These are phyloP conservation scores for Neurospora intermedia DNA, from an alignment of 495 filamentous ascomycete species.

Conservation along the genomic window DNA sequence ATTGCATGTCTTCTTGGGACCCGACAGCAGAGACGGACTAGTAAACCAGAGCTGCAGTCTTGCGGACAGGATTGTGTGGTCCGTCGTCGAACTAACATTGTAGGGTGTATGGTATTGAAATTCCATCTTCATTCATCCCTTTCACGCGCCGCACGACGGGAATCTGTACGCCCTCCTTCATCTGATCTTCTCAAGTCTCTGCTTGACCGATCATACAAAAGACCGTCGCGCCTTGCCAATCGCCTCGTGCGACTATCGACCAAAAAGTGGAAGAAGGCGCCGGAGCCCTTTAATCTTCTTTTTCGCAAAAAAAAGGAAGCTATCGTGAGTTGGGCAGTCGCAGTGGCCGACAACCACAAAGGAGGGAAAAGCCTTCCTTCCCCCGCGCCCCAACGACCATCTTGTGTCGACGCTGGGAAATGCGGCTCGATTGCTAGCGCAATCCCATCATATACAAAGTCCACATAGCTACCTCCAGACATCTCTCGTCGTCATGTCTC, in stretches of 20 bases:
- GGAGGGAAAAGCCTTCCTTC: background rate
- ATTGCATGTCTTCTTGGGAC: background rate
- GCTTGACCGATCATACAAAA: background rate
- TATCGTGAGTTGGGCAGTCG: background rate
- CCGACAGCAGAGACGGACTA: background rate
- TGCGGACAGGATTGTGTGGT: background rate
- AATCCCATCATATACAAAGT: constrained; percentile 2
- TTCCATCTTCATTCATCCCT: background rate
- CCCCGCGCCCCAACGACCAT: background rate
- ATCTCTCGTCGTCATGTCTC: constrained; percentile 22
- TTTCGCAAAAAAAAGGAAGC: background rate
- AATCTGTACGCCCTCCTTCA: background rate
- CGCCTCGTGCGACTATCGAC: background rate
- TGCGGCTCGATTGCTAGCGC: background rate
- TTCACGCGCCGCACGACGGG: background rate
- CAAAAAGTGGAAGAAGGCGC: background rate
- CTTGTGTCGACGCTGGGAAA: background rate
- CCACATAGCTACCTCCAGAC: constrained; percentile 7
- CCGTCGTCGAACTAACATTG: background rate
- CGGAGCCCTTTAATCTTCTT: background rate
- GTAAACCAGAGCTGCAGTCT: background rate
- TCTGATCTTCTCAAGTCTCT: background rate
- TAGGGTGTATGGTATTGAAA: background rate
- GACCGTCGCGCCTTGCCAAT: background rate
- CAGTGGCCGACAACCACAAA: background rate